Evolutionary conservation across 129 eudicot genomes (phyloP).

Genomic region (carrot (Daucus carota)): DH1_v3.0 NC_030382.2:49634501-49635000

Average conservation of each 20-base stretch:
- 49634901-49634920: slow-evolving; percentile 44
- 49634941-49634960: slow-evolving; percentile 33
- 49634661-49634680: background rate
- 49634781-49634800: slow-evolving; percentile 32
- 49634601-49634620: slow-evolving; percentile 51
- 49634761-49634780: slow-evolving; percentile 66
- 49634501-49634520: too few species aligned
- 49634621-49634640: slow-evolving; percentile 47
- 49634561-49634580: slow-evolving; percentile 61
- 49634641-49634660: background rate
- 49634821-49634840: slow-evolving; percentile 52
- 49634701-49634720: slow-evolving; percentile 47
- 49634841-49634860: slow-evolving; percentile 34
- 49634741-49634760: slow-evolving; percentile 46
- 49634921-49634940: slow-evolving; percentile 32
- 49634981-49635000: slow-evolving; percentile 30
- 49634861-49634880: slow-evolving; percentile 20
- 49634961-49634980: background rate
- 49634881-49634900: slow-evolving; percentile 15
- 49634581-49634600: slow-evolving; percentile 46
- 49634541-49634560: slow-evolving; percentile 51
- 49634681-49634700: background rate
- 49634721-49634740: slow-evolving; percentile 42
- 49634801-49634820: slow-evolving; percentile 45
- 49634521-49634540: slow-evolving; percentile 69